Conservation (phyloP, 2,329 filamentous ascomycete genomes). For the Verticillium klebahnii region DNA sequence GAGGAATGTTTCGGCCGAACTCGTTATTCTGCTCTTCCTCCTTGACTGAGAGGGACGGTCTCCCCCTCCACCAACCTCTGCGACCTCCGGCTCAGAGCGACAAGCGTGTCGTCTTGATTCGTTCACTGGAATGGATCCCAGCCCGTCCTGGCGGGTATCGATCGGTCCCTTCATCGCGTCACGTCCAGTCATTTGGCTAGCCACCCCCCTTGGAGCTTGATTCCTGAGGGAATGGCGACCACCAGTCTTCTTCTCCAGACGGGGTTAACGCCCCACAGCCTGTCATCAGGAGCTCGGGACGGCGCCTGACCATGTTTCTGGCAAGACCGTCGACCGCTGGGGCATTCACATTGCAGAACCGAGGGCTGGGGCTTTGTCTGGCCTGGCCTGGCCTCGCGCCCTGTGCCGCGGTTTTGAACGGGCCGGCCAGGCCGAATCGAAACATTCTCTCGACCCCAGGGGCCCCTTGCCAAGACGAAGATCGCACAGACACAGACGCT, state of each 20-base stretch:
- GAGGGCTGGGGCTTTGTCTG: background rate
- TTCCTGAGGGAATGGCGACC: background rate
- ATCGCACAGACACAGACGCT: background rate
- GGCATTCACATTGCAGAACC: background rate
- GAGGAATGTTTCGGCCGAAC: slow-evolving; percentile 19
- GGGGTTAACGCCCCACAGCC: background rate
- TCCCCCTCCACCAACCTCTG: too few relatives aligned
- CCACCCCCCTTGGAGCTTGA: background rate
- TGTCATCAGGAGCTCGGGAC: background rate
- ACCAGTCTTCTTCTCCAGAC: background rate
- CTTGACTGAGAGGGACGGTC: too few relatives aligned
- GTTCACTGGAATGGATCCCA: background rate
- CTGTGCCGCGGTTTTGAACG: background rate
- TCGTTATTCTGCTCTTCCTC: background rate
- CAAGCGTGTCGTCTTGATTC: background rate
- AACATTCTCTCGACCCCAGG: background rate
- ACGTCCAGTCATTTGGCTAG: background rate
- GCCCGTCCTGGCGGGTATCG: background rate
- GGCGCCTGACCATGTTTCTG: background rate
- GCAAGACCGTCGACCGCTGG: background rate
- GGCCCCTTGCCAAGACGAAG: background rate
- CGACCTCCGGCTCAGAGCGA: background rate
- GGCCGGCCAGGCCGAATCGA: background rate
- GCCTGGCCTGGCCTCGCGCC: background rate
- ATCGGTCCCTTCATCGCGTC: background rate